Conservation (phyloP, 768 basidiomycete species). For the Termitomyces sp. region DNA sequence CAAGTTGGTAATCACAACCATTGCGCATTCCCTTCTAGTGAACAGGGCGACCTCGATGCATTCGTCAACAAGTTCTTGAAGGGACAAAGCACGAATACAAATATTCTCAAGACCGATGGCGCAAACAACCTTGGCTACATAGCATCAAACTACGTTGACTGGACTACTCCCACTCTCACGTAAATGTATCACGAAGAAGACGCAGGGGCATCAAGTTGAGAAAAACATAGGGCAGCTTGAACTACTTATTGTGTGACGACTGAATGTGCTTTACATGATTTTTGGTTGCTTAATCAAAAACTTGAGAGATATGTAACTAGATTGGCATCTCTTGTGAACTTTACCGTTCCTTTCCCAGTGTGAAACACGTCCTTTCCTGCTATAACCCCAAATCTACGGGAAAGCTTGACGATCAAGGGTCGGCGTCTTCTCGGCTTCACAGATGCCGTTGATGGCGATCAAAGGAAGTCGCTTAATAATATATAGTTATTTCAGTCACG, state of each 20-base stretch:
- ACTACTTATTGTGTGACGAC: too few species aligned
- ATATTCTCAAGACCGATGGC: constrained; percentile 41
- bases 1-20: constrained; percentile 53
- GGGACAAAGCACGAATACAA: constrained; percentile 44
- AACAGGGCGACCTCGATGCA: constrained; percentile 43
- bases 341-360: too few species aligned
- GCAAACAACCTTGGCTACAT: constrained; percentile 36
- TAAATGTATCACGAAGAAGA: not conserved
- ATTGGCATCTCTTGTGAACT: too few species aligned
- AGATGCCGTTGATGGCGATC: too few species aligned
- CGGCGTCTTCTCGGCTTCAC: too few species aligned
- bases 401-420: too few species aligned
- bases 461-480: too few species aligned
- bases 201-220: not conserved
- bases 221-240: not conserved
- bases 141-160: constrained; percentile 43
- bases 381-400: too few species aligned
- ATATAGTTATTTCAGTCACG: not conserved
- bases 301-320: too few species aligned
- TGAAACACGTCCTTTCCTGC: too few species aligned
- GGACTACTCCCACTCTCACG: constrained; percentile 41
- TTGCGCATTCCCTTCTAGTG: constrained; percentile 48
- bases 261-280: too few species aligned
- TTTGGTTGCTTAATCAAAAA: too few species aligned
- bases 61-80: constrained; percentile 57